Evolutionary conservation across 352 stramenopile species (phyloP).

Genomic region (Aphanomyces euteiches): DNA sequence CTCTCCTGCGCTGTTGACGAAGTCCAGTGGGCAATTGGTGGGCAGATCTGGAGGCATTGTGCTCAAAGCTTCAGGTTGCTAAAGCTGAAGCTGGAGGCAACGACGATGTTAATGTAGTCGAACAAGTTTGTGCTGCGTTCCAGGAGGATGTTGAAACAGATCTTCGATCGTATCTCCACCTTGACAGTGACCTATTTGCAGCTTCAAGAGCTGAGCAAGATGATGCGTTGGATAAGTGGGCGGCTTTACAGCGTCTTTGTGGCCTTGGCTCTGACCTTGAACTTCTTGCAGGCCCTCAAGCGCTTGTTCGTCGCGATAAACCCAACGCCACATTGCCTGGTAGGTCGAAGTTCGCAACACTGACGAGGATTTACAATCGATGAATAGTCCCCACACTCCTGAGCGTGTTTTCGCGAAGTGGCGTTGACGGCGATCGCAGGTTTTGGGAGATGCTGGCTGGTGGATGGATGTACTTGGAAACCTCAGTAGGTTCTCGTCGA

Average conservation of each 20-base stretch:
- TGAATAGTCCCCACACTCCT: conserved; percentile 14
- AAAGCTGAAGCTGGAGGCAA: background rate
- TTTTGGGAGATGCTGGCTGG: conserved; percentile 22
- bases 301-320: background rate
- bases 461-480: background rate
- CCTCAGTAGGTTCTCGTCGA: background rate
- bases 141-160: background rate
- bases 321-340: background rate
- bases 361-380: too few relatives aligned
- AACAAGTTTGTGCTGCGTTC: conserved; percentile 2
- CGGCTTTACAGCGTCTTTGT: conserved; percentile 9
- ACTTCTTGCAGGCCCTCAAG: conserved; percentile 18
- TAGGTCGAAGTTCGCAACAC: background rate
- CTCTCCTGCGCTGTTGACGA: background rate
- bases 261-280: conserved; percentile 19
- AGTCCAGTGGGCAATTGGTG: conserved; percentile 27
- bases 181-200: conserved; percentile 6
- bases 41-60: conserved; percentile 18
- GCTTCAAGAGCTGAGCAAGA: background rate
- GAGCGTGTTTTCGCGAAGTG: conserved; percentile 15
- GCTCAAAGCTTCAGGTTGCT: background rate
- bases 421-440: conserved; percentile 10
- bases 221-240: conserved; percentile 17
- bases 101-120: background rate
- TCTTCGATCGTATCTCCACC: conserved; percentile 7